Evolutionary conservation across 2,329 filamentous ascomycete genomes (phyloP), one percentile per base, ranked within the genome.

Genomic region (Colletotrichum caudatum): DNA sequence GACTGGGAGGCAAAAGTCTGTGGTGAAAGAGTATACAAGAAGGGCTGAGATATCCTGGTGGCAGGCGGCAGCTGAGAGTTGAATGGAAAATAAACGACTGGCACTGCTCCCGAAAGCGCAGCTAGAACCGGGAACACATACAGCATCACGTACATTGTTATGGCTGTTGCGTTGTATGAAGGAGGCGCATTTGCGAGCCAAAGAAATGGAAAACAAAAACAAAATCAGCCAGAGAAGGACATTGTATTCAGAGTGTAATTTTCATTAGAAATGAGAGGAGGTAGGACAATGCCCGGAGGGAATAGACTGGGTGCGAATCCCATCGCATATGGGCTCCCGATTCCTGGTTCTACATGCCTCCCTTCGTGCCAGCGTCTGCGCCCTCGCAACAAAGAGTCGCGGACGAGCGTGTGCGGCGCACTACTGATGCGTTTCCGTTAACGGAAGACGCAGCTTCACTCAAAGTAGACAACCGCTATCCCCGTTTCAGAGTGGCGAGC

Each of bases 11-110:
- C 84, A 81, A 97, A 97, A 0, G 94, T 97, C 50, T 90, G 90
- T 20, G 85, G 81, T 12, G 93, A 92, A 76, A 97, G 93, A 39
- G 88, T 84, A 77, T 95, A 94, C 12, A 85, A 88, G 80, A 94
- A 96, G 2, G 86, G 84, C 76, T 91, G 78, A 51, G 87, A 88
- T 71, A 93, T 84, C 74, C 92, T 88, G 26, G 93, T 94, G 64
- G 95, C 91, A 4, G 92, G 91, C 41, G 94, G 94, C 1, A 97
- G 87, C 80, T 97, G 94, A 2, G 93, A 91, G 81, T 96, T 97
- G 80, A 97, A 86, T 0, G 94, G 94, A 76, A 95, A 95, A 58
- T 84, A 82, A 59, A 85, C 77, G 33, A 79, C 76, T 14, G 88
- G 88, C 23, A 80, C 77, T 64, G 82, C 79, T 48, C 70, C 74